Evolutionary conservation across 2,329 filamentous ascomycete genomes (phyloP).

Genomic region (Podosphaera xanthii): DNA sequence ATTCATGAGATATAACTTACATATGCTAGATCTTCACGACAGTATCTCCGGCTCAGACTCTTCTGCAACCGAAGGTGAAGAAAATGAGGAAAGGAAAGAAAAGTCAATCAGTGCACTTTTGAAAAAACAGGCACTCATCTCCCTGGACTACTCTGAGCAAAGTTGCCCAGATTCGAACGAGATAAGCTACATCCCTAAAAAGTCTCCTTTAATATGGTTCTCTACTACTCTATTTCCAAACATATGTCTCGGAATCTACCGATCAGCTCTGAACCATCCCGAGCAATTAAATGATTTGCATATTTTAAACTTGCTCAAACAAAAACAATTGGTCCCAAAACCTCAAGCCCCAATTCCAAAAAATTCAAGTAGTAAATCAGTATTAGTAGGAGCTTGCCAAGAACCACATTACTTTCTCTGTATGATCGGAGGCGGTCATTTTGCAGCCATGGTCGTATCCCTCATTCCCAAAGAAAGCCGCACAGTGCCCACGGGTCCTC

Average conservation of each 20-base stretch:
- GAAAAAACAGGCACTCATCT: constrained; percentile 47
- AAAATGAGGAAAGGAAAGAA: constrained; percentile 30
- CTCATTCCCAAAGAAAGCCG: constrained; percentile 60
- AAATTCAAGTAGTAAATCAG: constrained; percentile 32
- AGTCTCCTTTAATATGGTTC: constrained; percentile 69
- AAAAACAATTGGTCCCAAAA: constrained; percentile 53
- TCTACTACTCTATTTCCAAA: constrained; percentile 55
- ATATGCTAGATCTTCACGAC: constrained; percentile 51
- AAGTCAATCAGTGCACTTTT: constrained; percentile 44
- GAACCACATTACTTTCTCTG: constrained; percentile 83
- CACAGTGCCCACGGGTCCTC: constrained; percentile 37
- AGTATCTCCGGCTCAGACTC: constrained; percentile 71
- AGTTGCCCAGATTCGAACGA: constrained; percentile 24
- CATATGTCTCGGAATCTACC: constrained; percentile 66
- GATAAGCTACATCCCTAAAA: constrained; percentile 33
- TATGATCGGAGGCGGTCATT: constrained; percentile 97
- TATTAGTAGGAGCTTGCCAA: constrained; percentile 32
- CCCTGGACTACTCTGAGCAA: constrained; percentile 21
- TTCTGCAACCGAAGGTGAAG: constrained; percentile 36
- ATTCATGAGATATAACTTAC: constrained; percentile 3
- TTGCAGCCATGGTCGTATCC: constrained; percentile 87
- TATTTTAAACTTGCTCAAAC: constrained; percentile 44
- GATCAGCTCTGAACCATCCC: constrained; percentile 49
- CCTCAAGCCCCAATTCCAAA: constrained; percentile 23
- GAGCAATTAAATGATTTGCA: constrained; percentile 42